phyloP scores from a whole-genome alignment of 1,284 basidiomycete species.

The Cutaneotrichosporon cavernicola region DNA sequence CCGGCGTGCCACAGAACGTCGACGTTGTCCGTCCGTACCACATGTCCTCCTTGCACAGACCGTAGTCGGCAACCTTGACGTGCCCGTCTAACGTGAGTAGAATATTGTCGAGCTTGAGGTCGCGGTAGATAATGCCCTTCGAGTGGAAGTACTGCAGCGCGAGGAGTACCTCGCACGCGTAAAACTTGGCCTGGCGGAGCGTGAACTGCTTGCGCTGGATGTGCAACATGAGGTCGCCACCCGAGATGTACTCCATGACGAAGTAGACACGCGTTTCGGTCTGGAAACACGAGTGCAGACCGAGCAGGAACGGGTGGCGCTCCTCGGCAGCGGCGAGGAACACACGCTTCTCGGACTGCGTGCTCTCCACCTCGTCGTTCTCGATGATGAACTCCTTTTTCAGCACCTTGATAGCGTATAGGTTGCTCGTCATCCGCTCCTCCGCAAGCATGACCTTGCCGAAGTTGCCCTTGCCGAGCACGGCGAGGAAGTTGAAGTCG shows the following conservation, averaged over 20 bases:
- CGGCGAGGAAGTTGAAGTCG: constrained; percentile 99
- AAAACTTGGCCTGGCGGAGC: constrained; percentile 88
- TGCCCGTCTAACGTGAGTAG: constrained; percentile 95
- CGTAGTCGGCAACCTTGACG: constrained; percentile 98
- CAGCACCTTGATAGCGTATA: constrained; percentile 99
- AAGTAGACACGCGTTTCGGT: constrained; percentile 95
- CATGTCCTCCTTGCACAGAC: constrained; percentile 99
- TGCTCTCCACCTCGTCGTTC: constrained; percentile 99
- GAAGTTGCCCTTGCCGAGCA: constrained; percentile 98
- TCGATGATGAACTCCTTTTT: constrained; percentile 99
- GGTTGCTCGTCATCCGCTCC: constrained; percentile 82
- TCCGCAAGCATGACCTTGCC: constrained; percentile 99
- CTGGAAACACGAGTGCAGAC: constrained; percentile 98
- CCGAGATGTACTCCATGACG: constrained; percentile 75
- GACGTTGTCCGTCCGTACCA: constrained; percentile 95
- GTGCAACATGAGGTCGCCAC: constrained; percentile 77
- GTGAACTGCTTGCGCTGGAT: constrained; percentile 80
- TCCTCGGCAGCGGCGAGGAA: constrained; percentile 94
- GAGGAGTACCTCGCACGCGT: constrained; percentile 94
- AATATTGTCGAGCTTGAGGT: constrained; percentile 98
- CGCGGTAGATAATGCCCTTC: constrained; percentile 90
- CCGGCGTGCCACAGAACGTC: constrained; percentile 98
- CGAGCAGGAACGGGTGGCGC: constrained; percentile 95
- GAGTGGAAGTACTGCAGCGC: constrained; percentile 98
- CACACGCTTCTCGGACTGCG: constrained; percentile 98